Percentiles rank a stretch among this genome's conserved stretches.
Conservation (phyloP, 495 filamentous ascomycete genomes). For the Hamigera avellanea region DNA sequence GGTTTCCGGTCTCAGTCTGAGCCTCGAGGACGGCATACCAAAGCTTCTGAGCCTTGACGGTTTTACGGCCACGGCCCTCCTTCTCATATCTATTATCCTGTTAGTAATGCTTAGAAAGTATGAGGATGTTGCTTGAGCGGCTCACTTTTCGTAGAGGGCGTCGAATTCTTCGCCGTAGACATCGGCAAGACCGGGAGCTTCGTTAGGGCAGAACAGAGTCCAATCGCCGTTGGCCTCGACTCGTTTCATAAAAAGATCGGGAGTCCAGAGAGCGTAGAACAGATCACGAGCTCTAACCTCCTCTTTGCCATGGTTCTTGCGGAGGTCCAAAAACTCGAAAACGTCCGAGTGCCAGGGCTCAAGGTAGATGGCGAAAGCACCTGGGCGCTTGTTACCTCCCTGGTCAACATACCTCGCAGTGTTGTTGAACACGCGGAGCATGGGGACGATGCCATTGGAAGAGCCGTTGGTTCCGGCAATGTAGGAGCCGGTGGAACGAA, state of each 20-base stretch:
- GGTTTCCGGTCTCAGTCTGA: constrained; percentile 97
- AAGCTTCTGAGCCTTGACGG: constrained; percentile 93
- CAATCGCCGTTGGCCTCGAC: constrained; percentile 91
- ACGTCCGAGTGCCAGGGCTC: constrained; percentile 99
- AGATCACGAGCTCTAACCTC: constrained; percentile 94
- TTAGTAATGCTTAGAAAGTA: constrained; percentile 3
- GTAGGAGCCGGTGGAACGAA: constrained; percentile 93
- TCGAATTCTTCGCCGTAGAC: constrained; percentile 97
- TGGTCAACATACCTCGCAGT: constrained; percentile 97
- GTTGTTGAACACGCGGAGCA: constrained; percentile 98
- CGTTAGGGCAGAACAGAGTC: constrained; percentile 96
- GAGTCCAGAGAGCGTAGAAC: constrained; percentile 97
- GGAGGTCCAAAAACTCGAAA: constrained; percentile 91
- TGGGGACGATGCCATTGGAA: constrained; percentile 93
- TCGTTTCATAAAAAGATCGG: constrained; percentile 98
- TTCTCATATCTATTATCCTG: constrained; percentile 53
- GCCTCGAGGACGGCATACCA: constrained; percentile 98
- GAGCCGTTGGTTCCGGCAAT: constrained; percentile 95
- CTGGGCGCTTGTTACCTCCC: constrained; percentile 97
- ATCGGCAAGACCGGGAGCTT: constrained; percentile 88
- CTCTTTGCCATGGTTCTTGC: constrained; percentile 99
- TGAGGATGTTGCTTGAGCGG: neutral
- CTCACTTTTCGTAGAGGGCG: constrained; percentile 70
- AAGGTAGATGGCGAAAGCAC: constrained; percentile 98
- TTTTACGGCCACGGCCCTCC: constrained; percentile 79